Evolutionary conservation across 192 early-diverging fungal species (phyloP).

Genomic region (Kappamyces sp.): DNA sequence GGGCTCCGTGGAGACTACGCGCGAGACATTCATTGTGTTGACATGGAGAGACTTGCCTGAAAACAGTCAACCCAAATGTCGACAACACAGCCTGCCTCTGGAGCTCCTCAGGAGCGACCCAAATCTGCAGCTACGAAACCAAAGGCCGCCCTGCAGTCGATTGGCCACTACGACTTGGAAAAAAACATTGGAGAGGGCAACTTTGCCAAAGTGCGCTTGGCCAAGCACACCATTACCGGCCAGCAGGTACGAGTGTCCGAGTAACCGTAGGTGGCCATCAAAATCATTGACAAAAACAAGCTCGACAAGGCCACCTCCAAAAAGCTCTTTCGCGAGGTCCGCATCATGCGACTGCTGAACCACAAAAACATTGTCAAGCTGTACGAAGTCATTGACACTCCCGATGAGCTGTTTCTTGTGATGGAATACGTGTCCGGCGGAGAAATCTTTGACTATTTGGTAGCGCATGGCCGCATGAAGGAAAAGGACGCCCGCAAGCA

Average conservation of each 20-base stretch:
- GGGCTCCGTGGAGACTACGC: no score
- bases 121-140: constrained; percentile 18
- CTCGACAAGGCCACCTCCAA: constrained; percentile 51
- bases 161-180: constrained; percentile 56
- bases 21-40: no score
- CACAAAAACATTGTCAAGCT: constrained; percentile 54
- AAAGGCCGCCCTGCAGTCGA: constrained; percentile 23
- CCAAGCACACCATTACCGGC: constrained; percentile 49
- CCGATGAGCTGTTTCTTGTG: constrained; percentile 53
- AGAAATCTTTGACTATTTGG: constrained; percentile 60
- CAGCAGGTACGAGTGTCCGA: constrained; percentile 37
- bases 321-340: constrained; percentile 57
- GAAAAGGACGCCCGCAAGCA: constrained; percentile 54
- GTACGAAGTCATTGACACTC: constrained; percentile 63
- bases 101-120: constrained; percentile 3
- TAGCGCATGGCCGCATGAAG: constrained; percentile 59
- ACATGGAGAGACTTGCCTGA: no score
- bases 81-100: no score
- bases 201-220: constrained; percentile 56
- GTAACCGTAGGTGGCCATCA: constrained; percentile 48
- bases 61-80: no score
- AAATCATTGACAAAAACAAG: constrained; percentile 58
- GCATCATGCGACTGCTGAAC: constrained; percentile 56
- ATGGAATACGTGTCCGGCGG: constrained; percentile 59
- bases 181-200: constrained; percentile 57